These are phyloP conservation scores for Saksenaea vasiformis DNA, from an alignment of 371 early-diverging fungal species.

Conservation along the genomic window DNA sequence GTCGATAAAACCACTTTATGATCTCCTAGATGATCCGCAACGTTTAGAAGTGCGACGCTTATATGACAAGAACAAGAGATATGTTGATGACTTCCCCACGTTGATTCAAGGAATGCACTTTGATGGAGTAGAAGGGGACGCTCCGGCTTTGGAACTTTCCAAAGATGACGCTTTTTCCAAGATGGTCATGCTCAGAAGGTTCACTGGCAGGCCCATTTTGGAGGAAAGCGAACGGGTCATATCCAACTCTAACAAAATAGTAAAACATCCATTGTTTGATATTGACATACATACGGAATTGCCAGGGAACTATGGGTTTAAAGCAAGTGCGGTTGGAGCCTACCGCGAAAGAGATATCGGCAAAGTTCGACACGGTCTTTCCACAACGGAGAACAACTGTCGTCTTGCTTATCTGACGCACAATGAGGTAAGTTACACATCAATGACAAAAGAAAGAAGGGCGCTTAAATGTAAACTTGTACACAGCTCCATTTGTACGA, in stretches of 20 bases:
- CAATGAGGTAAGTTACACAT: not conserved
- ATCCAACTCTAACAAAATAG: not conserved
- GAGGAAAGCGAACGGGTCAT: not conserved
- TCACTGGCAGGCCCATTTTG: not conserved
- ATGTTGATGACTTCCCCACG: not conserved
- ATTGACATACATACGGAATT: not conserved
- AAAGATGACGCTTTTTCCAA: not conserved
- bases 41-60: not conserved
- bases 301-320: not conserved
- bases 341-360: not conserved
- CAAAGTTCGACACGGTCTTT: not conserved
- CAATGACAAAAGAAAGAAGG: not conserved
- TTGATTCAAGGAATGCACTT: not conserved
- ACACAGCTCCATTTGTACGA: not conserved
- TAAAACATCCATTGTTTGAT: not conserved
- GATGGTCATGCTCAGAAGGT: not conserved
- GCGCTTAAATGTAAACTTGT: not conserved
- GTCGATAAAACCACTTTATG: not conserved
- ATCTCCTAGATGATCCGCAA: not conserved
- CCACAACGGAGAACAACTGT: not conserved
- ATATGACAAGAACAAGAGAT: not conserved
- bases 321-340: not conserved
- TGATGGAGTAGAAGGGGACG: not conserved
- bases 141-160: not conserved
- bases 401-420: not conserved